Percentiles rank a stretch among this genome's conserved stretches.
Conservation (phyloP, 164 flowering plant genomes). For the Protea cynaroides region DNA sequence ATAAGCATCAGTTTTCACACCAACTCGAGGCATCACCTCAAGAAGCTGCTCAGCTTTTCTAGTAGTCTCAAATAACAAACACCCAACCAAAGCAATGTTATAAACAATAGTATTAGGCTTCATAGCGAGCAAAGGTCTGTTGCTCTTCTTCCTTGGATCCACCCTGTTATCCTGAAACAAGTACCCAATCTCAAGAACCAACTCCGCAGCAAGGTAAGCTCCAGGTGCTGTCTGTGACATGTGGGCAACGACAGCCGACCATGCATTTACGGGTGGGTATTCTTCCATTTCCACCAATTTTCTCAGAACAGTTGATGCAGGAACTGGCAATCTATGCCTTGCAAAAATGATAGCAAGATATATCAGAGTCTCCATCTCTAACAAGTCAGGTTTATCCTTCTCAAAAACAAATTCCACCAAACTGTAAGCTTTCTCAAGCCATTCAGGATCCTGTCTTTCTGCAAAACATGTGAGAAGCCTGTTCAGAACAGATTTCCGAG, state of each 20-base stretch:
- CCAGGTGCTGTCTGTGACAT: constrained; percentile 68
- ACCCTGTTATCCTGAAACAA: constrained; percentile 73
- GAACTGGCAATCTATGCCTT: constrained; percentile 48
- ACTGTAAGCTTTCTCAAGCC: constrained; percentile 62
- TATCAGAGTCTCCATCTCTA: constrained; percentile 60
- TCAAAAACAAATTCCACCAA: constrained; percentile 61
- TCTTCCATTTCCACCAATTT: constrained; percentile 63
- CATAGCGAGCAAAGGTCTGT: constrained; percentile 73
- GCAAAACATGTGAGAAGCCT: constrained; percentile 49
- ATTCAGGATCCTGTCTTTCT: constrained; percentile 41
- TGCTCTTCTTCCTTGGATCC: constrained; percentile 84
- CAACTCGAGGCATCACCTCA: constrained; percentile 79
- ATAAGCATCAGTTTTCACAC: constrained; percentile 53
- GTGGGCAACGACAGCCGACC: constrained; percentile 77
- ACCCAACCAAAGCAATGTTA: constrained; percentile 68
- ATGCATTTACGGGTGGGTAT: constrained; percentile 63
- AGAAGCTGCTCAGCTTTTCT: constrained; percentile 92
- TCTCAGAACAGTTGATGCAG: constrained; percentile 77
- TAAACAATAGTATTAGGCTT: constrained; percentile 68
- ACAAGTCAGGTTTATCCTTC: constrained; percentile 52
- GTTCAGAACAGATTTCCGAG: constrained; percentile 65
- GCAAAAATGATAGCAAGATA: constrained; percentile 70
- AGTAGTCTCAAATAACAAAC: constrained; percentile 62
- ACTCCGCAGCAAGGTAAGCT: constrained; percentile 72
- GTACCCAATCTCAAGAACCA: constrained; percentile 81